Conservation (phyloP, 2,329 filamentous ascomycete genomes). For the Tympanopsis confertula region DNA sequence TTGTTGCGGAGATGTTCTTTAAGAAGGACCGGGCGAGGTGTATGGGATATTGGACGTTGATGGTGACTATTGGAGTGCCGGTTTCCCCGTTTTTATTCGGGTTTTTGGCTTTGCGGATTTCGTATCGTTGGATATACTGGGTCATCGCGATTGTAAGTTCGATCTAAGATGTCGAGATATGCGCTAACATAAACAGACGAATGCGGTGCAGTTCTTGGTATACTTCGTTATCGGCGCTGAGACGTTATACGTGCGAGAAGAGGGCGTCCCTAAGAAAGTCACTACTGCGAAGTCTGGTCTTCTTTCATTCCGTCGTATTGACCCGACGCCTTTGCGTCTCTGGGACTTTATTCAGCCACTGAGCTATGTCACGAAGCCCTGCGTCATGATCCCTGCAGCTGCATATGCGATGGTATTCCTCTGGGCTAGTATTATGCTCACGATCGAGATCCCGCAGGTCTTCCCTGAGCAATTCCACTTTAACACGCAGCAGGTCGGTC, state of each 20-base stretch:
- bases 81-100: conserved; percentile 19
- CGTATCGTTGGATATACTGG: conserved; percentile 48
- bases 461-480: conserved; percentile 42
- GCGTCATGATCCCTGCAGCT: conserved; percentile 34
- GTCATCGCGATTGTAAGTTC: conserved; percentile 36
- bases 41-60: conserved; percentile 43
- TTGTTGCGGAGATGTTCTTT: conserved; percentile 46
- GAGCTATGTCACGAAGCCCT: conserved; percentile 26
- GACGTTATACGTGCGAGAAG: conserved; percentile 35
- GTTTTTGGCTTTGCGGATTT: conserved; percentile 34
- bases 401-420: conserved; percentile 46
- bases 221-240: conserved; percentile 44
- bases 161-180: background rate
- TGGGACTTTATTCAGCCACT: conserved; percentile 38
- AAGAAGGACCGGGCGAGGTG: conserved; percentile 37
- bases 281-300: conserved; percentile 20
- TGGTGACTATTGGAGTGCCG: conserved; percentile 14
- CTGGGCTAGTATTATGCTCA: conserved; percentile 37
- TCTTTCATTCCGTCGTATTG: conserved; percentile 33
- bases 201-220: conserved; percentile 40
- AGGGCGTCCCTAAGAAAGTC: background rate
- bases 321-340: conserved; percentile 32
- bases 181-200: conserved; percentile 25
- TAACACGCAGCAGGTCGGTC: conserved; percentile 42
- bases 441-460: conserved; percentile 47